Conservation (phyloP, 352 stramenopile genomes). For the Halophytophthora polymorphica region DNA sequence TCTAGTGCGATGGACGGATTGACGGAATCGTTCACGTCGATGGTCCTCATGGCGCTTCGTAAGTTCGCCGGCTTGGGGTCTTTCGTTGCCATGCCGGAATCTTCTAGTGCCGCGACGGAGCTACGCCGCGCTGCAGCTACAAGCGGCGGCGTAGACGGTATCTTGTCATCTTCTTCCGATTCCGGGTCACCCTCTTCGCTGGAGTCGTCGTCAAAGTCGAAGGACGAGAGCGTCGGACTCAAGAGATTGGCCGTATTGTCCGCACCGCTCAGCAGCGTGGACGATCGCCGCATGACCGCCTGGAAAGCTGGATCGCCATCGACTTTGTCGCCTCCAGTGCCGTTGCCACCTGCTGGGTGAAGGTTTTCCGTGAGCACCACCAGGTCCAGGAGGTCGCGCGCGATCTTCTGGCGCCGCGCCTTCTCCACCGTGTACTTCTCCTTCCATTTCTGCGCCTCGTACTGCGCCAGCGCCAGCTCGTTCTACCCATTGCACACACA, state of each 20-base stretch:
- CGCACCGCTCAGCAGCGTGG: slow-evolving; percentile 34
- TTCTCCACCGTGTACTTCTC: slow-evolving; percentile 79
- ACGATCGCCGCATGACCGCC: slow-evolving; percentile 26
- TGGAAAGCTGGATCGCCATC: not conserved
- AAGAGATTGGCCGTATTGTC: slow-evolving; percentile 65
- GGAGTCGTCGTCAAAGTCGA: slow-evolving; percentile 83
- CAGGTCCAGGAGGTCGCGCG: slow-evolving; percentile 63
- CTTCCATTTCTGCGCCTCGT: slow-evolving; percentile 75
- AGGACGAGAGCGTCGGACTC: slow-evolving; percentile 81
- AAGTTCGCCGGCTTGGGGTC: slow-evolving; percentile 7
- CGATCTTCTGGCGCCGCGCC: slow-evolving; percentile 57
- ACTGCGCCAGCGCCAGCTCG: slow-evolving; percentile 55
- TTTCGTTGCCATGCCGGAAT: no score
- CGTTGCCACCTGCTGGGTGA: no score
- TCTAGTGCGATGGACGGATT: slow-evolving; percentile 22
- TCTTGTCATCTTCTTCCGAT: slow-evolving; percentile 1
- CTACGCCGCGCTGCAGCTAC: slow-evolving; percentile 12
- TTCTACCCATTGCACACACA: slow-evolving; percentile 28
- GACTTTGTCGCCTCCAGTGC: slow-evolving; percentile 16
- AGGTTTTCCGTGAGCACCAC: slow-evolving; percentile 39
- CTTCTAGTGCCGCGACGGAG: slow-evolving; percentile 15
- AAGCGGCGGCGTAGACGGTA: slow-evolving; percentile 5
- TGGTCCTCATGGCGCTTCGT: slow-evolving; percentile 2
- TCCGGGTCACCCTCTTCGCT: slow-evolving; percentile 31
- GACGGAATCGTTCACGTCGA: slow-evolving; percentile 3